A percentile compares a stretch with the other conserved stretches of the same genome.
Conservation (phyloP, 768 basidiomycete genomes). For the Neoboletus brunneissimus region DNA sequence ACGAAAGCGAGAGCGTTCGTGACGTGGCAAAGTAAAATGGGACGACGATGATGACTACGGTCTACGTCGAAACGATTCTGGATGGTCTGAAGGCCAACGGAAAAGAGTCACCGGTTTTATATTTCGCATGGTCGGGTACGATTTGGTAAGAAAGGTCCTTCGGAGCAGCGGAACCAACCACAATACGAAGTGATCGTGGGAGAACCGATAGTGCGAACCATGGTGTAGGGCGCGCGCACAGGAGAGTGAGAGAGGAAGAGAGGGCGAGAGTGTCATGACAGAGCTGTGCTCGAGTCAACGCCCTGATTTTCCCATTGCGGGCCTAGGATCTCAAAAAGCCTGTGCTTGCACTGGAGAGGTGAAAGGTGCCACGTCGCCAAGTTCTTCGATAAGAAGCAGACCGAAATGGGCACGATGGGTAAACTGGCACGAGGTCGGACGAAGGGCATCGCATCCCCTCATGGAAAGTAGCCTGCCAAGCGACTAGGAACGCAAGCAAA, state of each 20-base stretch:
- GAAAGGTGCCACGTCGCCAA: slow-evolving; percentile 29
- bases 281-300: slow-evolving; percentile 24
- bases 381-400: slow-evolving; percentile 26
- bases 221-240: slow-evolving; percentile 7
- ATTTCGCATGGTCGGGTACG: slow-evolving; percentile 17
- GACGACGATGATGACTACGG: not conserved
- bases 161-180: slow-evolving; percentile 30
- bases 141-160: slow-evolving; percentile 33
- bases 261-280: slow-evolving; percentile 2
- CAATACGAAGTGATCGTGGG: slow-evolving; percentile 35
- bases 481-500: slow-evolving; percentile 19
- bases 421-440: slow-evolving; percentile 31
- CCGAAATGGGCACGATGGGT: slow-evolving; percentile 27
- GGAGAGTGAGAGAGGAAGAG: not conserved
- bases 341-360: slow-evolving; percentile 11
- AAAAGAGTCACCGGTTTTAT: slow-evolving; percentile 27
- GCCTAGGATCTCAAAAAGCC: slow-evolving; percentile 18
- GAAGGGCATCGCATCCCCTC: slow-evolving; percentile 25
- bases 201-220: slow-evolving; percentile 16
- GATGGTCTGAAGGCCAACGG: not conserved
- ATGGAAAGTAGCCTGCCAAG: slow-evolving; percentile 21
- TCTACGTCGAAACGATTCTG: not conserved
- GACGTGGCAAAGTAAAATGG: not conserved
- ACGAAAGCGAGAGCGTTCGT: not conserved
- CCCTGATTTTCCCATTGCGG: slow-evolving; percentile 30